Base-by-base conservation (phyloP, 345 rosid species). In the Angophora floribunda region DNA sequence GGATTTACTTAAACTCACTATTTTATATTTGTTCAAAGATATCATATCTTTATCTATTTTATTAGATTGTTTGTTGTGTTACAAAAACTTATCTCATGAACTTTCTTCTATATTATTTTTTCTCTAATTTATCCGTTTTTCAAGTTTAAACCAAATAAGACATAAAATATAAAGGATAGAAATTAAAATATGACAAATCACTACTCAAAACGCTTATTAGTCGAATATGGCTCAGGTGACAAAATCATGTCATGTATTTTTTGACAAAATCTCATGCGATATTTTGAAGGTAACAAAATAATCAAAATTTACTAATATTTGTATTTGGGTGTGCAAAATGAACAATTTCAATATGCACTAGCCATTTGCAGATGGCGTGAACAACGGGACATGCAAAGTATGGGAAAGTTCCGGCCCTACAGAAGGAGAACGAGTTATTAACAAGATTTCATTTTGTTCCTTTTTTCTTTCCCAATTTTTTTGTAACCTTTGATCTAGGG, bases 361-460 rank as follows among this genome's bases (percentile, higher is more conserved):
- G 75, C 41, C 75, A 63, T 63, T n/a, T 63, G 75, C 75, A n/a
- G 41, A 63, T 9, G 36, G 19, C n/a, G 75, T 13, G 75, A n/a
- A n/a, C 36, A 63, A n/a, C 9, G 19, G 19, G 36, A n/a, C 9
- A n/a, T 63, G 19, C 7, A 63, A 63, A 63, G 15, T 9, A 14
- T 14, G 36, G 36, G n/a, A 36, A 36, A 36, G 41, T 36, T 36
- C 41, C 41, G n/a, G 75, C 19, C 15, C 7, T n/a, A 8, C 36
- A 63, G 70, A n/a, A 63, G 70, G 70, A 63, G 75, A 63, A 13
- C 75, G n/a, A 63, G 17, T 13, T 2, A 13, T n/a, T 63, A 63
- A 63, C n/a, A n/a, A n/a, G n/a, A 63, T 63, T 63, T 63, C 36
- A 0, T 14, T 63, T 63, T 63, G 4, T 28, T 63, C 0, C 17